Base-by-base conservation (phyloP, 2,329 filamentous ascomycete genomes). In the Mollisiaceae sp. region DNA sequence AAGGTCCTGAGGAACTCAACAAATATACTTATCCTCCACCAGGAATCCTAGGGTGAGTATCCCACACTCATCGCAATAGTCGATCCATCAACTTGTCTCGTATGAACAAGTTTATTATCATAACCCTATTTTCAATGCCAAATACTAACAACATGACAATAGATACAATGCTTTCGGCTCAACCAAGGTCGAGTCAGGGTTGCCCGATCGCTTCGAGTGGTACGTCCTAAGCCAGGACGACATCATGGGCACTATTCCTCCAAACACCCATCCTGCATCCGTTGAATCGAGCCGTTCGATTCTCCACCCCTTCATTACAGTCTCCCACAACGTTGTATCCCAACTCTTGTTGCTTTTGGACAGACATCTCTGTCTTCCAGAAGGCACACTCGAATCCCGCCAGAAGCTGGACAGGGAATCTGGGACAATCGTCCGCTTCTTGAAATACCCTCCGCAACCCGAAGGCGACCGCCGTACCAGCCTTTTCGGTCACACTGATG, bases 401-500 rank as follows among this genome's bases (percentile, higher is more conserved):
- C 85, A 86, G 73, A 75, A 78, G 5, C 72, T 83, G 1, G 45
- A 75, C 14, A 73, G 74, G 4, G 56, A 65, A n/a, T 82, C 80
- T 24, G 83, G 83, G 27, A 82, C 85, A 71, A 83, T 85, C 67
- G 79, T 86, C n/a, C 81, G 85, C 41, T 82, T 86, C 71, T 78
- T 85, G 36, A 80, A 79, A 70, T 79, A 81, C 1, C 81, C 82
- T 8, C 81, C 82, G 1, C 82, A 84, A 68, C 78, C 79, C 2
- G 64, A 70, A 4, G 75, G 79, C 39, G 79, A 82, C 69, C 74
- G 76, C 27, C 76, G 75, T 45, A 79, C 80, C 2, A 79, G 81
- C 1, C 70, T 85, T 24, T 82, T 82, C 24, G 82, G 83, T 63
- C 85, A 87, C 71, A 86, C 84, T 1, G 85, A 87, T 69, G 86